phyloP scores from a whole-genome alignment of 805 yeast species.

The Yarrowia porcina region DNA sequence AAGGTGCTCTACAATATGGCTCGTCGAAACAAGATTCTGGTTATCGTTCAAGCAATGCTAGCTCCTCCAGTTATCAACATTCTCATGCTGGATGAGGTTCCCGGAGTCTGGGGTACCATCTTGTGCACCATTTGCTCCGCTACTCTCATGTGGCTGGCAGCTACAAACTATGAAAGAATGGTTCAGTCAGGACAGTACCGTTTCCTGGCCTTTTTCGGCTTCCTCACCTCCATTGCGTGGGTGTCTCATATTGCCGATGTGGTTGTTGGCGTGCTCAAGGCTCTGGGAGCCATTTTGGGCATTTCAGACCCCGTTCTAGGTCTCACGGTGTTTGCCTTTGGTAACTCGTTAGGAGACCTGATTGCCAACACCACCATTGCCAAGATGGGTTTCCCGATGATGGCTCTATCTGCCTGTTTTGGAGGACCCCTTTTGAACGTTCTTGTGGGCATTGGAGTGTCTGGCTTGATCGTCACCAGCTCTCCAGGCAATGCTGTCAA shows the following conservation, averaged over 20 bases:
- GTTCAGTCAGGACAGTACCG: conserved; percentile 24
- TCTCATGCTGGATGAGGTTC: conserved; percentile 22
- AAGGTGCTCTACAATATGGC: conserved; percentile 18
- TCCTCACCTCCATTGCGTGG: conserved; percentile 61
- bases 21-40: conserved; percentile 26
- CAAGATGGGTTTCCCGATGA: conserved; percentile 72
- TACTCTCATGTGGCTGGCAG: neutral
- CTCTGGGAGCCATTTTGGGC: conserved; percentile 55
- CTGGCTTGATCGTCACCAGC: conserved; percentile 52
- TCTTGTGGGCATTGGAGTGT: conserved; percentile 75
- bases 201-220: conserved; percentile 48
- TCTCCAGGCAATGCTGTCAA: conserved; percentile 24
- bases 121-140: conserved; percentile 26
- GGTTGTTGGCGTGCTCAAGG: conserved; percentile 60
- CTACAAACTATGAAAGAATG: conserved; percentile 17
- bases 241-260: conserved; percentile 68
- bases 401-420: conserved; percentile 94
- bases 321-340: conserved; percentile 82
- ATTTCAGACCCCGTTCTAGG: conserved; percentile 81
- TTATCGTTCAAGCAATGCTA: conserved; percentile 38
- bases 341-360: conserved; percentile 88
- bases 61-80: conserved; percentile 37
- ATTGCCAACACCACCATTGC: conserved; percentile 81
- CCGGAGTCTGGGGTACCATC: conserved; percentile 6
- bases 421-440: conserved; percentile 85